Base-by-base conservation (phyloP, 805 yeast species). In the Zygotorulaspora florentina region DNA sequence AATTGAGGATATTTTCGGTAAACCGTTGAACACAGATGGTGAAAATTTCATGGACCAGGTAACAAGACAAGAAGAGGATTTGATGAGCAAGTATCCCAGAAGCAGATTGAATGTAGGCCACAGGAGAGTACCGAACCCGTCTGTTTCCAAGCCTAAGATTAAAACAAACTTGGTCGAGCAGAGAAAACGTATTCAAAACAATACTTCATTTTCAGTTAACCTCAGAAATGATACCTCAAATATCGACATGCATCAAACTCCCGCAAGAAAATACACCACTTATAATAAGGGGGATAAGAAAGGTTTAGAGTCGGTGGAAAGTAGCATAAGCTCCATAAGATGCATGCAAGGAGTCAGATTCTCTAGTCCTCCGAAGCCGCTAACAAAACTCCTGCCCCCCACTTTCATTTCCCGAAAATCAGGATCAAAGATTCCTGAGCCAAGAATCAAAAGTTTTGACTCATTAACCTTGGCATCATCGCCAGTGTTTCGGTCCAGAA, bases 1-100 rank as follows among this genome's bases (percentile, higher is more conserved):
- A 10, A 85, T 78, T 69, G 81, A 83, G 51, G 55, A 62, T 6
- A 50, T 56, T 2, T 66, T 69, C 48, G 68, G 69, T 1, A 60
- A 66, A 40, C 68, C 65, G 1, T 71, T 75, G 45, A 52, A 60
- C 16, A 27, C 58, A 1, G 45, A 59, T n/a, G 65, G 58, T 2
- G 45, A 49, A 10, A 53, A 59, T 8, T 50, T 69, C 30, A 49
- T 58, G 3, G 59, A 62, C 8, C 59, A 61, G 7, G 54, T 68
- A 15, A 43, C 46, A 28, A 43, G 47, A 26, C 66, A 66, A 38
- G 65, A 69, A 45, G 60, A 61, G 17, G 70, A 64, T 18, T 59
- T 65, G 7, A 40, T 52, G 2, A 52, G 48, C 23, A 65, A 58
- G 43, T 63, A 57, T 47, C 69, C 69, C 30, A 59, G 66, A 54